Evolutionary conservation across 2,329 filamentous ascomycete species (phyloP), one percentile per base, ranked within the genome.

Genomic region (Talaromyces sp.): DNA sequence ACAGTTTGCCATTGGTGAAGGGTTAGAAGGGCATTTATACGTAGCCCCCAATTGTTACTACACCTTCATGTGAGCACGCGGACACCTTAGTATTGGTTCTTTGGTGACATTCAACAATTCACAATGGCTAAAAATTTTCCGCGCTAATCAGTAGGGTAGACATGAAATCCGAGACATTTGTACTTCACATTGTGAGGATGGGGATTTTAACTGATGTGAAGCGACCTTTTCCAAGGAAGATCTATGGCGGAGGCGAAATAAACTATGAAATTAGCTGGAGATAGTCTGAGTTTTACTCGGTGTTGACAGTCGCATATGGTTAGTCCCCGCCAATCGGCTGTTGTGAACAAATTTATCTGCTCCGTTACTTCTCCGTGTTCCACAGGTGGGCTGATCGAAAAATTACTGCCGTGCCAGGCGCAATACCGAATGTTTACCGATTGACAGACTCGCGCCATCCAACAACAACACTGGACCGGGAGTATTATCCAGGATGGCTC

Each of bases 261-360:
- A 61, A 11, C 19, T 50, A 63, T 17, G 22, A 35, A 3, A 13
- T 49, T 63, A 57, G 50, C 15, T 49, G 22, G 27, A 22, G 11
- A 57, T 57, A 22, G 49, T 41, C 57, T 27, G 50, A 27, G 11
- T 35, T 35, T 45, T 47, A 22, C 27, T 63, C 35, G 61, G 61
- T 9, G 37, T 27, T 57, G 56, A 33, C 56, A 43, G 11, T 27
- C 37, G 22, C 8, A 22, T 49, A 64, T 39, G 27, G 3, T 3
- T n/a, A 39, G 33, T 64, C 22, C 33, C 52, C 33, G 13, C 61
- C 41, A 64, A 64, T 59, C 54, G 56, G 43, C 43, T 59, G 52
- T 17, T 22, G 5, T 33, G 25, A 57, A 57, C 31, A 15, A 45
- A 47, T 57, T 43, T 43, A 47, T 13, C 35, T 49, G 43, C 11